Percentiles rank a stretch among this genome's conserved stretches.
phyloP scores from a whole-genome alignment of 1,284 basidiomycete genomes.

The Leccinum pachyderme region DNA sequence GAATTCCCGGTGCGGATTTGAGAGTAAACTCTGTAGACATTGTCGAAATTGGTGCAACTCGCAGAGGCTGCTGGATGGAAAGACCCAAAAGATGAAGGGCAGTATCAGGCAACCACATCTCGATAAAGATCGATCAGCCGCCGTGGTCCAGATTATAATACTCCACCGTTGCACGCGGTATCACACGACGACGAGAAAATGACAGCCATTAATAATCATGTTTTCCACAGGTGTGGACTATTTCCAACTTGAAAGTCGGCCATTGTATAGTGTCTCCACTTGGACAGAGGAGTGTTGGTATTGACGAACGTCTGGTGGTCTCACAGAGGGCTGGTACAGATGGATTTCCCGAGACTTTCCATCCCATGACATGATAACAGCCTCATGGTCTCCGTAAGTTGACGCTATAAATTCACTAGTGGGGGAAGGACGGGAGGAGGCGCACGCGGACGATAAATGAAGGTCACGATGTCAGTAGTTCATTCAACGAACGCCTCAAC shows the following conservation, averaged over 20 bases:
- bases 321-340: neutral
- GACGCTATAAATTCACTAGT: neutral
- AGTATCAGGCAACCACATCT: conserved; percentile 36
- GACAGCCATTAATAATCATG: neutral
- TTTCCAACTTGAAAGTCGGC: too few species aligned
- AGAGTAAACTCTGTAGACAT: conserved; percentile 49
- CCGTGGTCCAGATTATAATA: neutral
- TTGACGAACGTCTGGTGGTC: too few species aligned
- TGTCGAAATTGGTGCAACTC: conserved; percentile 24
- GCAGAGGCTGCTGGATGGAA: conserved; percentile 49
- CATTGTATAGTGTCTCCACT: too few species aligned
- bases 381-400: conserved; percentile 1
- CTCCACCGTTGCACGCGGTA: neutral
- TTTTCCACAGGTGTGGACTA: neutral
- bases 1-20: conserved; percentile 53
- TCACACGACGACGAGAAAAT: neutral
- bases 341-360: conserved; percentile 11
- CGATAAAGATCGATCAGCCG: conserved; percentile 12
- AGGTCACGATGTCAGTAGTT: neutral
- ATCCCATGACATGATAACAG: conserved; percentile 13
- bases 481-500: neutral
- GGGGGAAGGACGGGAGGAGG: neutral
- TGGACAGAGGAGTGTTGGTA: too few species aligned
- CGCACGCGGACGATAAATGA: neutral
- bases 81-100: conserved; percentile 46